Evolutionary conservation across 768 basidiomycete species (phyloP).

Genomic region (Boletales sp.): DNA sequence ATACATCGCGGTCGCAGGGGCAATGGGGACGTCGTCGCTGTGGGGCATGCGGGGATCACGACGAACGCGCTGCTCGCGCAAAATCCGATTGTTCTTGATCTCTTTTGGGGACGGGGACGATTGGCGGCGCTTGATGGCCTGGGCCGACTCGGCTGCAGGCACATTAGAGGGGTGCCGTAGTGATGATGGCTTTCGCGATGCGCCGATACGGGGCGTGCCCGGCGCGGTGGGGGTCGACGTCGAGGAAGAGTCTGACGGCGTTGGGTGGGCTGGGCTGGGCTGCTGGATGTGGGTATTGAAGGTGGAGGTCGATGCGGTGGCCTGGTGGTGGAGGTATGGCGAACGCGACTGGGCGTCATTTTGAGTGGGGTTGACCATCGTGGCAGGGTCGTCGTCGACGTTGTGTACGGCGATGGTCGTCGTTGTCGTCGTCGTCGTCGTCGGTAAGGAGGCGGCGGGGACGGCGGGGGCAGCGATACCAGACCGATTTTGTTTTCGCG

Average conservation of each 20-base stretch:
- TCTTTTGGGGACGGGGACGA: conserved; percentile 31
- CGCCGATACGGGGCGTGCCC: conserved; percentile 23
- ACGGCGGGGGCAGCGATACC: background rate
- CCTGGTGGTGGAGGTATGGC: conserved; percentile 37
- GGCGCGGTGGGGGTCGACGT: conserved; percentile 17
- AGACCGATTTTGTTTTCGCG: conserved; percentile 15
- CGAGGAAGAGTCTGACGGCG: background rate
- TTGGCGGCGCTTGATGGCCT: conserved; percentile 22
- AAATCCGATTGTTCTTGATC: conserved; percentile 4
- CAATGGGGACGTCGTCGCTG: conserved; percentile 52
- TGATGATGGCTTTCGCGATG: conserved; percentile 30
- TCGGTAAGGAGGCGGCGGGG: too few relatives aligned
- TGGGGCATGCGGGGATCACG: conserved; percentile 59
- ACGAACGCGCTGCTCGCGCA: conserved; percentile 36
- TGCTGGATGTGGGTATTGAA: conserved; percentile 29
- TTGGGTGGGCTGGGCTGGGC: background rate
- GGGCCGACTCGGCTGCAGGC: conserved; percentile 21
- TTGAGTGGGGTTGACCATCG: conserved; percentile 18
- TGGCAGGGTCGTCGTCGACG: conserved; percentile 22
- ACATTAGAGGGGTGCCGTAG: conserved; percentile 30
- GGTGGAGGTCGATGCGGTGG: conserved; percentile 35
- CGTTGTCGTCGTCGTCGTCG: too few relatives aligned
- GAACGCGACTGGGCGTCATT: conserved; percentile 27
- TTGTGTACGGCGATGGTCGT: conserved; percentile 7
- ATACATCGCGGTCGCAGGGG: conserved; percentile 75